These are phyloP conservation scores for Primulina eburnea DNA, from an alignment of 257 asterid genomes.

Conservation along the genomic window DNA sequence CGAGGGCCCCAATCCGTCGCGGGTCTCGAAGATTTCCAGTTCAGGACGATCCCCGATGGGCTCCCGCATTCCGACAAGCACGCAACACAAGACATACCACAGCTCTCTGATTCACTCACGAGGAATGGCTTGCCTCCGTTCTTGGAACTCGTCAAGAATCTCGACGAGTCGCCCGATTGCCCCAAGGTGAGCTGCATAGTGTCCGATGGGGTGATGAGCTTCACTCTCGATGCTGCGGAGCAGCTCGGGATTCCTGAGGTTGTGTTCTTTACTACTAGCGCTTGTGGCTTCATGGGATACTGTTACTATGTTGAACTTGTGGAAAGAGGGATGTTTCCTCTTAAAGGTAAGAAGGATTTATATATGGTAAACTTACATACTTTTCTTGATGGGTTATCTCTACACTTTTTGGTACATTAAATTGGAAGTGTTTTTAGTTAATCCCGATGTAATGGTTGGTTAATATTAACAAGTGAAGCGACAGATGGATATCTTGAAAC, in stretches of 20 bases:
- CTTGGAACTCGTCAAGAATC: slow-evolving; percentile 38
- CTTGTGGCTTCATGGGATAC: slow-evolving; percentile 58
- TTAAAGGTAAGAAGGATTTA: slow-evolving; percentile 34
- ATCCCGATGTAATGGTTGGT: no score
- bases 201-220: slow-evolving; percentile 68
- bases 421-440: no score
- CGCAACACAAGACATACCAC: slow-evolving; percentile 61
- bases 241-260: slow-evolving; percentile 54
- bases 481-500: slow-evolving; percentile 50
- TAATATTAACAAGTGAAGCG: slow-evolving; percentile 33
- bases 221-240: slow-evolving; percentile 62
- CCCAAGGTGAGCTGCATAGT: slow-evolving; percentile 58
- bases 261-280: slow-evolving; percentile 56
- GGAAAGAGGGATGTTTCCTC: slow-evolving; percentile 50
- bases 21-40: slow-evolving; percentile 48
- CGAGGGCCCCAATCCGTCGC: slow-evolving; percentile 48
- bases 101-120: slow-evolving; percentile 39
- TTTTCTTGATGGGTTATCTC: no score
- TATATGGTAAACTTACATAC: background rate
- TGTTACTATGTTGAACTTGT: slow-evolving; percentile 44
- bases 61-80: slow-evolving; percentile 57
- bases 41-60: slow-evolving; percentile 61
- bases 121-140: slow-evolving; percentile 42
- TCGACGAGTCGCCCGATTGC: slow-evolving; percentile 38
- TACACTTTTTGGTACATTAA: background rate